phyloP scores from a whole-genome alignment of 148 eudicot species.

The Fagopyrum esculentum region DNA sequence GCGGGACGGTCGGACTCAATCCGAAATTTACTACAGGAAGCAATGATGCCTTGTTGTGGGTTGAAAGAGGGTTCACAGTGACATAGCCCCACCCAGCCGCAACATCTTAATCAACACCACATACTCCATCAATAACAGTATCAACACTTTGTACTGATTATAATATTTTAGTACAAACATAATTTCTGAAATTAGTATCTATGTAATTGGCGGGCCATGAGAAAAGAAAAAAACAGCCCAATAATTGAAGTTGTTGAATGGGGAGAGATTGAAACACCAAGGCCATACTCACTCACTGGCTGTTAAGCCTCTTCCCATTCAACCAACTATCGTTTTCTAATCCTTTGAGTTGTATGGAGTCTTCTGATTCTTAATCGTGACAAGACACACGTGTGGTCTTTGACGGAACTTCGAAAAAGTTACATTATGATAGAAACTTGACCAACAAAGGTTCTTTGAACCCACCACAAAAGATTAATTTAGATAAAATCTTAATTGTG shows the following conservation, averaged over 20 bases:
- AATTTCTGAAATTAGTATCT: neutral
- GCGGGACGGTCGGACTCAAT: too few relatives aligned
- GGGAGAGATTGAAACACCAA: neutral
- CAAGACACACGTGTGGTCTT: too few relatives aligned
- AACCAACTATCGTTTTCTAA: neutral
- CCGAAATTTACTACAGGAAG: neutral
- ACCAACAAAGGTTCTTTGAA: too few relatives aligned
- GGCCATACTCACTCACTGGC: neutral
- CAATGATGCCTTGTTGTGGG: neutral
- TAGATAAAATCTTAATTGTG: too few relatives aligned
- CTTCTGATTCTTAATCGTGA: neutral
- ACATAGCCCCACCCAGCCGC: neutral
- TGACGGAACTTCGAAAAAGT: too few relatives aligned
- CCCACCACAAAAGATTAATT: too few relatives aligned
- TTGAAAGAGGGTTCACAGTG: neutral
- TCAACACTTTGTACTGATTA: neutral
- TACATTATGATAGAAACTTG: too few relatives aligned
- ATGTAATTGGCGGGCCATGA: neutral
- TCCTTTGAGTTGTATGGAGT: neutral
- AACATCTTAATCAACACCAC: neutral
- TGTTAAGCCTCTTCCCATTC: neutral
- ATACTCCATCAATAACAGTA: neutral
- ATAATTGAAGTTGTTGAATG: slow-evolving; percentile 1
- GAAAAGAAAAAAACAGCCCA: neutral
- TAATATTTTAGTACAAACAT: neutral